Percentiles rank a stretch among this genome's conserved stretches.
These are phyloP conservation scores for Penicillium occitanis DNA, from an alignment of 2,329 filamentous ascomycete genomes.

Conservation along the genomic window DNA sequence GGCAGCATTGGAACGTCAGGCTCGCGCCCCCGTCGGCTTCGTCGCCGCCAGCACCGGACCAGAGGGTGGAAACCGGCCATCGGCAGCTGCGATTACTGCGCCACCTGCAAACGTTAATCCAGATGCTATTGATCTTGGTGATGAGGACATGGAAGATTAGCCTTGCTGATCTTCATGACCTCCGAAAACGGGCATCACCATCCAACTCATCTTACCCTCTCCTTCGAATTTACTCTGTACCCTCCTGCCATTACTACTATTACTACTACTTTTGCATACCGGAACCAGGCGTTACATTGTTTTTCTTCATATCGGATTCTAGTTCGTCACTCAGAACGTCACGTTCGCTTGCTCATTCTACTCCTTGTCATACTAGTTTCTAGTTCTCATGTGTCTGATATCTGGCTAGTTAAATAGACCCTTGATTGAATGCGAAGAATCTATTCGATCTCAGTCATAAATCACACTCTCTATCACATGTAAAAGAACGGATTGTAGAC, in stretches of 20 bases:
- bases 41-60: slow-evolving; percentile 79
- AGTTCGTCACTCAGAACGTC: neutral
- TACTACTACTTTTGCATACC: slow-evolving; percentile 8
- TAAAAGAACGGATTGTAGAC: neutral
- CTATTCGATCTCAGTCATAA: neutral
- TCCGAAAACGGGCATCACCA: neutral
- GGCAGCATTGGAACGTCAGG: slow-evolving; percentile 82
- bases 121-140: slow-evolving; percentile 79
- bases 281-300: slow-evolving; percentile 6
- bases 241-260: neutral
- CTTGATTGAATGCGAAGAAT: neutral
- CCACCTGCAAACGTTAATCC: slow-evolving; percentile 64
- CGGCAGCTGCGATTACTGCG: slow-evolving; percentile 23
- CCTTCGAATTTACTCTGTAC: neutral
- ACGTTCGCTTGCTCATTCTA: neutral
- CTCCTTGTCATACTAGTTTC: slow-evolving; percentile 12
- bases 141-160: slow-evolving; percentile 51
- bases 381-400: slow-evolving; percentile 13
- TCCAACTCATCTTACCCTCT: neutral
- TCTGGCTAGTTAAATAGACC: neutral
- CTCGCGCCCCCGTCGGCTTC: slow-evolving; percentile 85
- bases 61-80: slow-evolving; percentile 58
- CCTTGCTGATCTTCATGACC: slow-evolving; percentile 19
- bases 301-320: neutral
- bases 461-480: neutral